Conservation (phyloP, 2,329 filamentous ascomycete genomes). For the Colletotrichum endophyticum region DNA sequence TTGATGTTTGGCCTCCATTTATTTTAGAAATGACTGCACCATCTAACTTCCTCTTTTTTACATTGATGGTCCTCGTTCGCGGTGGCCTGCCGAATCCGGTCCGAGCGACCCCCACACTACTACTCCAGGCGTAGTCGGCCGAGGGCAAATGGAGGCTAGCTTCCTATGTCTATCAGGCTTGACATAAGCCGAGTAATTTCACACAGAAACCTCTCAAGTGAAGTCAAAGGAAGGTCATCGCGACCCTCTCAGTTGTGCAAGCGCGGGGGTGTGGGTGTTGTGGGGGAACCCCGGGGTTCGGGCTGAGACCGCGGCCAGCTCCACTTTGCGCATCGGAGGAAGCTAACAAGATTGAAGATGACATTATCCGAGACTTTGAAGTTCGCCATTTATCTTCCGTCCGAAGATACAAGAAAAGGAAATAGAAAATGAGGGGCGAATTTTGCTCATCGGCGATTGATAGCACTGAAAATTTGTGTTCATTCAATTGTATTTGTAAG, state of each 20-base stretch:
- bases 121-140: neutral
- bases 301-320: neutral
- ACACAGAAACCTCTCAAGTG: neutral
- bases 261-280: neutral
- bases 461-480: no score
- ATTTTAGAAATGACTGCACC: no score
- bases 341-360: no score
- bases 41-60: neutral
- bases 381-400: no score
- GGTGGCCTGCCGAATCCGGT: neutral
- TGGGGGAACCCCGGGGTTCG: neutral
- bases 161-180: neutral
- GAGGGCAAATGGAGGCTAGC: neutral
- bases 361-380: no score
- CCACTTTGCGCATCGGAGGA: neutral
- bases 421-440: no score
- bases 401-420: no score
- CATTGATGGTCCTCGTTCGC: neutral
- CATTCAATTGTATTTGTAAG: no score
- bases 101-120: neutral
- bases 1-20: neutral
- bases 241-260: neutral
- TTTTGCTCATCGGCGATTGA: no score
- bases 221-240: neutral
- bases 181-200: neutral